Conservation (phyloP, 2,329 filamentous ascomycete species). For the Canariomyces notabilis region DNA sequence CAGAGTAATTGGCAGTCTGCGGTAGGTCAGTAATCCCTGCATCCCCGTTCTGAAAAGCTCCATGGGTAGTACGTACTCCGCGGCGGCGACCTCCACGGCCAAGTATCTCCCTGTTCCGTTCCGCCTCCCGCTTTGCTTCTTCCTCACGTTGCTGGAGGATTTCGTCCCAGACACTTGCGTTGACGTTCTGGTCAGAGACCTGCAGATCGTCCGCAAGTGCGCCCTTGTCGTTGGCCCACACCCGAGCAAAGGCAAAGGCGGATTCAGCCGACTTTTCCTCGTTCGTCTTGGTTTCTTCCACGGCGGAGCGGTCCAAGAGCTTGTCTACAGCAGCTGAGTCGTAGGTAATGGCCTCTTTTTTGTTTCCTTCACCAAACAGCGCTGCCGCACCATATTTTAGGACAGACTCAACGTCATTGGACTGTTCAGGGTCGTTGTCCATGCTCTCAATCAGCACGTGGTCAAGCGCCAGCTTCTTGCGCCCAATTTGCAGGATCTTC, state of each 20-base stretch:
- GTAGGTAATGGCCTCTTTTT: slow-evolving; percentile 71
- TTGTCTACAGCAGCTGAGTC: slow-evolving; percentile 79
- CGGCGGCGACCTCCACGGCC: slow-evolving; percentile 79
- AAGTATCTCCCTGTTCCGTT: slow-evolving; percentile 65
- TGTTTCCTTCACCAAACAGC: slow-evolving; percentile 71
- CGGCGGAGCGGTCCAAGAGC: slow-evolving; percentile 78
- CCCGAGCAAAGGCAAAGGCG: slow-evolving; percentile 82
- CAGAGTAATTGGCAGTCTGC: slow-evolving; percentile 30
- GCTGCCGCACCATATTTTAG: slow-evolving; percentile 82
- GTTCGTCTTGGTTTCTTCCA: slow-evolving; percentile 64
- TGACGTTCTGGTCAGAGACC: slow-evolving; percentile 51
- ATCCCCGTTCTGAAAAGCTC: too few relatives aligned
- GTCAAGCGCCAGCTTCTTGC: slow-evolving; percentile 93
- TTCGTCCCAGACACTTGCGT: slow-evolving; percentile 77
- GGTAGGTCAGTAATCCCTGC: slow-evolving; percentile 12
- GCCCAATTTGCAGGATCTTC: slow-evolving; percentile 91
- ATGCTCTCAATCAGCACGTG: slow-evolving; percentile 92
- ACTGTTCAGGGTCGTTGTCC: slow-evolving; percentile 68
- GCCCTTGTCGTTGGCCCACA: slow-evolving; percentile 82
- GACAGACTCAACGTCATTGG: slow-evolving; percentile 79
- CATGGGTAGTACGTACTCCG: slow-evolving; percentile 35
- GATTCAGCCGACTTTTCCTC: slow-evolving; percentile 66
- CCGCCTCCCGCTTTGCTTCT: slow-evolving; percentile 67
- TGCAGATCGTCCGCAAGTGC: slow-evolving; percentile 59
- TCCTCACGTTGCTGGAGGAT: slow-evolving; percentile 81